phyloP scores from a whole-genome alignment of 2,329 filamentous ascomycete genomes.

The Monosporascus cannonballus region DNA sequence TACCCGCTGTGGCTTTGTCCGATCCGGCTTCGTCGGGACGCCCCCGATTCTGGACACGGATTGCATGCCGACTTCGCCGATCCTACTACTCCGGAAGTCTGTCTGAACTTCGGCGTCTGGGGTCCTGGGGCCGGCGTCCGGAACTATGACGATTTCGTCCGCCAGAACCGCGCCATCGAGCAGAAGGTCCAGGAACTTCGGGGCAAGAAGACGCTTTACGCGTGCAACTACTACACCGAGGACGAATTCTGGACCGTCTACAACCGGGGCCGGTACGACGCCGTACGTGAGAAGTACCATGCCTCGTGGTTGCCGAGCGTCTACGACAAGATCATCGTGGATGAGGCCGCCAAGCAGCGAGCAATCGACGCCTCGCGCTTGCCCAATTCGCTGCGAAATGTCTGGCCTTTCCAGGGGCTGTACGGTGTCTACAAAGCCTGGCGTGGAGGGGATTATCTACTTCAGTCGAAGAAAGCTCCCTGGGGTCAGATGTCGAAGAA shows the following conservation, averaged over 20 bases:
- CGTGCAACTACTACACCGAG: slow-evolving; percentile 62
- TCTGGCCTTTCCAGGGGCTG: slow-evolving; percentile 39
- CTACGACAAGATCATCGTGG: slow-evolving; percentile 60
- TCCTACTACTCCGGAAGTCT: slow-evolving; percentile 27
- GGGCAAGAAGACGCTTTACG: slow-evolving; percentile 66
- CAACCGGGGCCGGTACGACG: slow-evolving; percentile 53
- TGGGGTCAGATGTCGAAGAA: not conserved
- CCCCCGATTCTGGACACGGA: slow-evolving; percentile 36
- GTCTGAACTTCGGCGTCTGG: slow-evolving; percentile 62
- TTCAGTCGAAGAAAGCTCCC: slow-evolving; percentile 25
- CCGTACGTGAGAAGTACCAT: slow-evolving; percentile 50
- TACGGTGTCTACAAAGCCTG: slow-evolving; percentile 41
- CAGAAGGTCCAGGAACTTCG: slow-evolving; percentile 49
- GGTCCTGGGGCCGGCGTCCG: slow-evolving; percentile 39
- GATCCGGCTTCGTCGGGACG: slow-evolving; percentile 36
- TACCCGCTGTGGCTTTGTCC: slow-evolving; percentile 55
- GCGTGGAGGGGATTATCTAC: slow-evolving; percentile 39
- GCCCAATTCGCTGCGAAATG: slow-evolving; percentile 23
- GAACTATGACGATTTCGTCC: slow-evolving; percentile 40
- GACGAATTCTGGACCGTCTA: slow-evolving; percentile 64
- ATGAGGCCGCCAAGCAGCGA: slow-evolving; percentile 29
- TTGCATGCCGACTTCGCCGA: slow-evolving; percentile 41
- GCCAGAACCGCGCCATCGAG: slow-evolving; percentile 55
- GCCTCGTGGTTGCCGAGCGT: slow-evolving; percentile 56
- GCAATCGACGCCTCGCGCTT: slow-evolving; percentile 27